phyloP scores from a whole-genome alignment of 768 basidiomycete species.

The Pilatotrama ljubarskyi region DNA sequence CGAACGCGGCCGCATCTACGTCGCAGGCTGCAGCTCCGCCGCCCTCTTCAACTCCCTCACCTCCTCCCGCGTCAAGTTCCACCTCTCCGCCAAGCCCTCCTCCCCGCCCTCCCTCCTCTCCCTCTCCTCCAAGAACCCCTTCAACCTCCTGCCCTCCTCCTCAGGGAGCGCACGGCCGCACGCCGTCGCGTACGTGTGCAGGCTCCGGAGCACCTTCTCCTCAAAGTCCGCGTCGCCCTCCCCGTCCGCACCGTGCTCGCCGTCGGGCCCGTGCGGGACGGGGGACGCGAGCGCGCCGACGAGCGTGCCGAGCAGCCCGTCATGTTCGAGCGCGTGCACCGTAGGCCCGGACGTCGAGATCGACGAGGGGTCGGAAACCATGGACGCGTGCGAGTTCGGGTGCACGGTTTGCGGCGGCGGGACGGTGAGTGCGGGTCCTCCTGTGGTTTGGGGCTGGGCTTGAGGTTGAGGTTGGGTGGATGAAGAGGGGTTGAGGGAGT shows the following conservation, averaged over 20 bases:
- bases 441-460: neutral
- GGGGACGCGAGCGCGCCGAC: slow-evolving; percentile 55
- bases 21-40: neutral
- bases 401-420: slow-evolving; percentile 43
- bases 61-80: slow-evolving; percentile 31
- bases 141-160: neutral
- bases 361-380: slow-evolving; percentile 55
- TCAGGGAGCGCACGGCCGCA: slow-evolving; percentile 38
- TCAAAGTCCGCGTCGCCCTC: slow-evolving; percentile 65
- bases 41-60: slow-evolving; percentile 19
- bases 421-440: slow-evolving; percentile 4
- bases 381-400: slow-evolving; percentile 70
- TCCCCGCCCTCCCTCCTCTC: slow-evolving; percentile 31
- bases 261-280: slow-evolving; percentile 65
- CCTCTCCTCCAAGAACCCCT: slow-evolving; percentile 9
- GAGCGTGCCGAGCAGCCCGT: slow-evolving; percentile 49
- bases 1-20: neutral
- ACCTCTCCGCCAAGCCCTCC: slow-evolving; percentile 27
- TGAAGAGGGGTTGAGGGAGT: neutral
- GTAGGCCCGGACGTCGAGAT: slow-evolving; percentile 51
- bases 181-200: slow-evolving; percentile 51
- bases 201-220: slow-evolving; percentile 63
- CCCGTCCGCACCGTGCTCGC: slow-evolving; percentile 57
- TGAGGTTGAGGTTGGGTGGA: neutral
- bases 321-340: slow-evolving; percentile 47